Evolutionary conservation across 2,329 filamentous ascomycete species (phyloP), one percentile per base, ranked within the genome.

Genomic region (Fusarium armeniacum): DNA sequence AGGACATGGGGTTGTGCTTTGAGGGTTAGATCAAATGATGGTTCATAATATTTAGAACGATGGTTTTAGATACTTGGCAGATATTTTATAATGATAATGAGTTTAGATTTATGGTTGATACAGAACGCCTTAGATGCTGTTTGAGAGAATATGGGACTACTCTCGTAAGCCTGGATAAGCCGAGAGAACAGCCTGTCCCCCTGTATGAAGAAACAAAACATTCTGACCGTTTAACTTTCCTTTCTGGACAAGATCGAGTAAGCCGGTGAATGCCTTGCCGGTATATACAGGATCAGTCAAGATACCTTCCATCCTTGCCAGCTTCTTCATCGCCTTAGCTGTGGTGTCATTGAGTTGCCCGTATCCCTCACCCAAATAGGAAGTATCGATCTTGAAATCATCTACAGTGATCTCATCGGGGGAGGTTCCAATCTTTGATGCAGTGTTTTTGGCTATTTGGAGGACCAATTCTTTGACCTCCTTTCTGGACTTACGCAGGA

Each of bases 1-100:
- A 71, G 28, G 82, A 81, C n/a, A 67, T 77, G 58, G 73, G 71
- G 1, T 12, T 74, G 9, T 77, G 76, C 33, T 62, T 69, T 2
- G 66, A 70, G 18, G 66, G 24, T 12, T 70, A 69, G 43, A 51
- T n/a, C 9, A 24, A 20, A 10, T n/a, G 11, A 30, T 3, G 16
- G 3, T 43, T 9, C 15, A 10, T 12, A 6, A 7, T 33, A 32
- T 11, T 22, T 38, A 12, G 13, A 43, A 5, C 7, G 6, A 8
- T 7, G 6, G 30, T 6, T 4, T 13, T 15, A 6, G 40, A 18
- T 18, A 12, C 20, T 12, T 12, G 10, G 24, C 36, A 24, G 18
- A n/a, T 51, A 8, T 9, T n/a, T 2, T 51, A 5, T 51, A 52
- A 52, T 41, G 35, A 52, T 52, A 52, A 52, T 52, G 35, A 30